Base-by-base conservation (phyloP, 2,329 filamentous ascomycete genomes). In the Sarocladiaceae sp. region DNA sequence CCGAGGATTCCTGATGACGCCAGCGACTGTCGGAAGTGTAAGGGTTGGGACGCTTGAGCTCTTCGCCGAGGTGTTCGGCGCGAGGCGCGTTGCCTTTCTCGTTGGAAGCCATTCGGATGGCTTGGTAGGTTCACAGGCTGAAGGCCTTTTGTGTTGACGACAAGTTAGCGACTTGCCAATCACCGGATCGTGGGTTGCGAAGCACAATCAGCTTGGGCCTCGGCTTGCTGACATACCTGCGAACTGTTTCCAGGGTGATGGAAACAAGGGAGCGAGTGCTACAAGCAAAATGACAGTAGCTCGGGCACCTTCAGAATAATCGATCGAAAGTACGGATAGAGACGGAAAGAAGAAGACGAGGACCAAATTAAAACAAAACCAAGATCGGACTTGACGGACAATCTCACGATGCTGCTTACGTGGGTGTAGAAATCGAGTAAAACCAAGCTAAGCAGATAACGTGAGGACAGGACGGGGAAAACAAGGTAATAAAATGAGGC, bases 1-100 rank as follows among this genome's bases (percentile, higher is more conserved):
- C 71, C 12, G 71, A 70, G 1, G 82, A 85, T 62, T 86, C 83
- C 62, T 84, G 79, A 62, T 86, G 83, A 52, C 82, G 77, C 83
- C 83, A 86, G 59, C 71, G 72, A 61, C 70, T 83, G 36, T 74
- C 60, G 8, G 82, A 85, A 33, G 77, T 75, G 61, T 84, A 69
- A 2, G 77, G 79, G 60, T 84, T 82, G 53, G 23, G 26, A 17
- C 62, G 67, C 52, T 65, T 63, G 54, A 67, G 65, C 48, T 68
- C 66, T 39, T 66, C 64, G 39, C 57, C 26, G 4, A 31, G 7
- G 22, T 10, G n/a, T 4, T 33, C 12, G 44, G 44, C 44, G n/a
- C 10, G 26, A 29, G 44, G 26, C 15, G n/a, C 44, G 26, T 10
- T 28, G 17, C 25, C 44, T 13, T 10, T 17, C 26, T 48, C 17